phyloP scores from a whole-genome alignment of 2,329 filamentous ascomycete species.

The Penicillium expansum region DNA sequence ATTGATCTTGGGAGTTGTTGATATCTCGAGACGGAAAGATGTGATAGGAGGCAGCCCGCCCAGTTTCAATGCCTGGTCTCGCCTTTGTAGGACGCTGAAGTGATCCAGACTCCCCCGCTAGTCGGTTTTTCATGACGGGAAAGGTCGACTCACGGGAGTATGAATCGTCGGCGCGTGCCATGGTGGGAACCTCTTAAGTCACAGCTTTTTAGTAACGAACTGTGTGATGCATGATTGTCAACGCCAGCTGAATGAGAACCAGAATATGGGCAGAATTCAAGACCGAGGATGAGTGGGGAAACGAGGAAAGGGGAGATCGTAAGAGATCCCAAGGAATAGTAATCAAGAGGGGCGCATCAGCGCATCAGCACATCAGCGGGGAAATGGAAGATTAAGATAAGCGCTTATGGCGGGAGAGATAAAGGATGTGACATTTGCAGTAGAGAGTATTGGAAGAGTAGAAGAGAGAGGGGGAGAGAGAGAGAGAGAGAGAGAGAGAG shows the following conservation, averaged over 20 bases:
- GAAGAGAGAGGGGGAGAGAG: neutral
- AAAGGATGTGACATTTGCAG: neutral
- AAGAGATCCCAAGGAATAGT: neutral
- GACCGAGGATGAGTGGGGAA: neutral
- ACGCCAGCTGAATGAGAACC: neutral
- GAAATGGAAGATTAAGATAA: conserved; percentile 3
- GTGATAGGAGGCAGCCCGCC: conserved; percentile 9
- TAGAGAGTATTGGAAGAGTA: neutral
- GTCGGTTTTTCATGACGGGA: conserved; percentile 13
- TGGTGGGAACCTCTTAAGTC: conserved; percentile 9
- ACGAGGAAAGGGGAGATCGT: neutral
- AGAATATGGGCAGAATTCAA: neutral
- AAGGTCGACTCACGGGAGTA: conserved; percentile 15
- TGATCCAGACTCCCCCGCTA: conserved; percentile 16
- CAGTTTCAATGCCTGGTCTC: conserved; percentile 7
- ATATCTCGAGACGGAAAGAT: conserved; percentile 7
- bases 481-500: neutral
- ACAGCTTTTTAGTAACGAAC: conserved; percentile 11
- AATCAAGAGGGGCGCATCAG: conserved; percentile 1
- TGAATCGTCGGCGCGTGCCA: conserved; percentile 19
- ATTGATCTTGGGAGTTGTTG: conserved; percentile 10
- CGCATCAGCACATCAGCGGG: conserved; percentile 10
- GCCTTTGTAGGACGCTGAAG: conserved; percentile 11
- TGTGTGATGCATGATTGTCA: conserved; percentile 18
- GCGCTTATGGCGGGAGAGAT: conserved; percentile 6